Evolutionary conservation across 1,284 basidiomycete genomes (phyloP), one percentile per base, ranked within the genome.

Genomic region (Volvariella surrecta): DNA sequence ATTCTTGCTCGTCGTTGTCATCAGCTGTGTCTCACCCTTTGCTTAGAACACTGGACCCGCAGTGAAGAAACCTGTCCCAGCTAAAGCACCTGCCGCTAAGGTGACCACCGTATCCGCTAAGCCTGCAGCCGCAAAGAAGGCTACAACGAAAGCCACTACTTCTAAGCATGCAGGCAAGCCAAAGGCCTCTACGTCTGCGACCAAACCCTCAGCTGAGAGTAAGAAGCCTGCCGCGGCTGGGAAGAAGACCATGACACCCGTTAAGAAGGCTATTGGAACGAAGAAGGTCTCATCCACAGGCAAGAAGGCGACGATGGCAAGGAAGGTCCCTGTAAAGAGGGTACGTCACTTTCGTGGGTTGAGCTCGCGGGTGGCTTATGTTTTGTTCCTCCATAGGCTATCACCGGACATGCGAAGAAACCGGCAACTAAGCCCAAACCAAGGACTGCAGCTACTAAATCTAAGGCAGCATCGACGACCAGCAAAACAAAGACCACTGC

Each of bases 311-410:
- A 39, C 71, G 16, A 59, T 60, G 0, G 76, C 74, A 60, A 63
- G 63, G 1, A 81, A 72, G 58, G 50, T 61, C 9, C 66, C 64
- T n/a, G 56, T 62, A 3, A 79, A 74, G 67, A 80, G 78, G 50
- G 52, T 35, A 19, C 9, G 30, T 9, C 9, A 31, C 9, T 15
- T 15, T 31, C 15, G 30, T 31, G 9, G 9, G 30, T 31, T 31
- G 9, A n/a, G n/a, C 30, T 31, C 30, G 15, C 15, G 30, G 30
- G 9, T 9, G 15, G 30, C 15, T 31, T 31, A 31, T n/a, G n/a
- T n/a, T n/a, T 57, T 3, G 45, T 65, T 6, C 54, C 62, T 6
- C 67, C 59, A 64, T 73, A 66, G 50, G 53, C 64, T 10, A 48
- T 66, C 7, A 35, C 34, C 15, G 34, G 34, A 10, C 40, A 62